A percentile compares a stretch with the other conserved stretches of the same genome.
phyloP scores from a whole-genome alignment of 2,329 filamentous ascomycete genomes.

The Mycosphaerella arachidis region DNA sequence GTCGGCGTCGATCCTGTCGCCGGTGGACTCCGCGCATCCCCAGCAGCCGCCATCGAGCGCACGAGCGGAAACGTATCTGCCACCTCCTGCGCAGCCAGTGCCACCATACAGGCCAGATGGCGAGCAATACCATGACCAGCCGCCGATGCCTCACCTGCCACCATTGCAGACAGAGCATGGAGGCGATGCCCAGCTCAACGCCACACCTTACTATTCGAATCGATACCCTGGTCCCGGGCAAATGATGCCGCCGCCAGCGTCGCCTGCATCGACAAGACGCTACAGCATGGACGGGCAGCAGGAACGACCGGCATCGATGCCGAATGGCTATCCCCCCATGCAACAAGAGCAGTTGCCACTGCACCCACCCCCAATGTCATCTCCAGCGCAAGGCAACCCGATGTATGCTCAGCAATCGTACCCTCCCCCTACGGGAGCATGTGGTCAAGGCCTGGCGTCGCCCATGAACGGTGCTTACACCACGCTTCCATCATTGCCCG shows the following conservation, averaged over 20 bases:
- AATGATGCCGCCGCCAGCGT: slow-evolving; percentile 12
- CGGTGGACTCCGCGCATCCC: slow-evolving; percentile 18
- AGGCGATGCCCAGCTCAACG: slow-evolving; percentile 7
- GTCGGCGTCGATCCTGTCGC: slow-evolving; percentile 19
- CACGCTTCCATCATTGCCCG: slow-evolving; percentile 24
- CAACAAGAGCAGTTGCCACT: slow-evolving; percentile 22
- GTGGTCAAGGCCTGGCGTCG: slow-evolving; percentile 19
- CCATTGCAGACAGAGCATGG: slow-evolving; percentile 7
- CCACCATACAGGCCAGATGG: slow-evolving; percentile 11
- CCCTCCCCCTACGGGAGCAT: slow-evolving; percentile 8
- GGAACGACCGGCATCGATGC: slow-evolving; percentile 11
- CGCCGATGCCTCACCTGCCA: slow-evolving; percentile 3
- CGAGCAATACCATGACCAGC: slow-evolving; percentile 12
- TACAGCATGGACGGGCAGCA: slow-evolving; percentile 24
- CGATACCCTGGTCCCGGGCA: slow-evolving; percentile 9
- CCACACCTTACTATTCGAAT: slow-evolving; percentile 13
- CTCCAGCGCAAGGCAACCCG: slow-evolving; percentile 14
- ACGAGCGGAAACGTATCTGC: slow-evolving; percentile 9
- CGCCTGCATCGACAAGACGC: slow-evolving; percentile 13
- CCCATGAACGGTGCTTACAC: slow-evolving; percentile 17
- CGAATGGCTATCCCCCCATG: slow-evolving; percentile 13
- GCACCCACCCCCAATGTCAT: slow-evolving; percentile 26
- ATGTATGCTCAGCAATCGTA: slow-evolving; percentile 24
- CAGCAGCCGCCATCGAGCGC: slow-evolving; percentile 7
- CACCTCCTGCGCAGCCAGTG: slow-evolving; percentile 7